Percentiles rank a stretch among this genome's conserved stretches.
Evolutionary conservation across 2,329 filamentous ascomycete genomes (phyloP).

Genomic region (Fusarium chlamydosporum): DNA sequence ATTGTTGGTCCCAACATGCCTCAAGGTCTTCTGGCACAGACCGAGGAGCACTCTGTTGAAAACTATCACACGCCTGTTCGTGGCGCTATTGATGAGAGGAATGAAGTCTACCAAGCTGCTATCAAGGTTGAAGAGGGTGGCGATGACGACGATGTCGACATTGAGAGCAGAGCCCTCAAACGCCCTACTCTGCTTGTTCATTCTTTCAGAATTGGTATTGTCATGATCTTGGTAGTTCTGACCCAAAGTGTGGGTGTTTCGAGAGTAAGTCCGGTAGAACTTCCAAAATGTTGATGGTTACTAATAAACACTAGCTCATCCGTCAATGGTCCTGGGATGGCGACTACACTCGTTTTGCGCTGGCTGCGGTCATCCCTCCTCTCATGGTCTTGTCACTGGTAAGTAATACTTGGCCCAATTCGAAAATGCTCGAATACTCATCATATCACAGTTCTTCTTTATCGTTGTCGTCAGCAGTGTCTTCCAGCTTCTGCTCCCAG

Average conservation of each 20-base stretch:
- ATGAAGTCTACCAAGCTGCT: constrained; percentile 46
- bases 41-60: constrained; percentile 42
- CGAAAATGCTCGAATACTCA: neutral
- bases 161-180: constrained; percentile 41
- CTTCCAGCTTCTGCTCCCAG: constrained; percentile 47
- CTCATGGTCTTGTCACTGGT: constrained; percentile 40
- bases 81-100: constrained; percentile 48
- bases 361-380: constrained; percentile 41
- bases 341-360: constrained; percentile 37
- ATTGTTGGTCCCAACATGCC: constrained; percentile 49
- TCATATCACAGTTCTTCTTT: constrained; percentile 44
- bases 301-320: constrained; percentile 13
- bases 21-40: constrained; percentile 41
- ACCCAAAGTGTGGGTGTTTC: constrained; percentile 48
- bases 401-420: neutral
- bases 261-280: constrained; percentile 24
- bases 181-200: constrained; percentile 45
- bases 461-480: constrained; percentile 48
- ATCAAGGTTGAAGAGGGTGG: constrained; percentile 50
- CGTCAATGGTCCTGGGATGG: constrained; percentile 46
- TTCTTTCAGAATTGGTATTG: constrained; percentile 47
- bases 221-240: constrained; percentile 48
- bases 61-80: constrained; percentile 41
- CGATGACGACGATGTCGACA: constrained; percentile 37
- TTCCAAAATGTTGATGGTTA: fast-evolving